Evolutionary conservation across 2,329 filamentous ascomycete species (phyloP).

Genomic region (Apiospora hydei): DNA sequence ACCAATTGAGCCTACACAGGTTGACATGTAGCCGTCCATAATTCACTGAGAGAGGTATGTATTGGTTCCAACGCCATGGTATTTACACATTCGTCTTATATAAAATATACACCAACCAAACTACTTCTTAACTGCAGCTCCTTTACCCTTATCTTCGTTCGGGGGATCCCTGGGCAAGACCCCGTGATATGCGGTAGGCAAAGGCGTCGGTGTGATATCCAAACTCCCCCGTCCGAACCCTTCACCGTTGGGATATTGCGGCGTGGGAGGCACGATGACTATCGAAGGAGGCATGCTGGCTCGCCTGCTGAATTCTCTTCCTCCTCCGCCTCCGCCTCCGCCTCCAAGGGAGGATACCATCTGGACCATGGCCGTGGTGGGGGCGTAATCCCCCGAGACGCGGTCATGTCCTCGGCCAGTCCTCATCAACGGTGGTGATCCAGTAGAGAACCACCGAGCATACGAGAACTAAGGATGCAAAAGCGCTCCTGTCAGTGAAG

Average conservation of each 20-base stretch:
- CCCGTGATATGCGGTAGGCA: not conserved
- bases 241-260: not conserved
- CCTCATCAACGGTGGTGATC: conserved; percentile 1
- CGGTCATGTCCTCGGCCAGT: not conserved
- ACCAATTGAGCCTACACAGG: not conserved
- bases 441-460: not conserved
- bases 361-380: not conserved
- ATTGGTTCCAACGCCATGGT: not conserved
- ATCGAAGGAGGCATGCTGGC: not conserved
- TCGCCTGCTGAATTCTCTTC: not conserved
- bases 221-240: not conserved
- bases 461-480: not conserved
- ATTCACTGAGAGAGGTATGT: not conserved
- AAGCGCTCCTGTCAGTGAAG: not conserved
- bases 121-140: not conserved
- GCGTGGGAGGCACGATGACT: not conserved
- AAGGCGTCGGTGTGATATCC: not conserved
- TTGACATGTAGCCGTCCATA: not conserved
- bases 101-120: not conserved
- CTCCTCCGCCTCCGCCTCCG: not conserved
- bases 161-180: not conserved
- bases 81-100: not conserved
- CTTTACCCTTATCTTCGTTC: not conserved
- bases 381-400: not conserved
- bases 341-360: not conserved